Evolutionary conservation across 306 rosid genomes (phyloP), one percentile per base, ranked within the genome.

Genomic region (Quercus bicolor): DNA sequence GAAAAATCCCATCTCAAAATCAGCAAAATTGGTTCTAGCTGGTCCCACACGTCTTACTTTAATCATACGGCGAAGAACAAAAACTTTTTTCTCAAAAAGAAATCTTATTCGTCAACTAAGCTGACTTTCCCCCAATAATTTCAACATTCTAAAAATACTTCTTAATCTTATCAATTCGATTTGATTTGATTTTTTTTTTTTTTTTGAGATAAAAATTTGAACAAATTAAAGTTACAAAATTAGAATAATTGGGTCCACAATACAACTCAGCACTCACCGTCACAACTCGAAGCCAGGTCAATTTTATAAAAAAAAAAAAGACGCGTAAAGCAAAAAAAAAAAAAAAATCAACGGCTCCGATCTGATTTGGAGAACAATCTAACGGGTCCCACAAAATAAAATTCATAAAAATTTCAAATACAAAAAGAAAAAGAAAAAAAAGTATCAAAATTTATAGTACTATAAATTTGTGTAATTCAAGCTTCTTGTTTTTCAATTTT

Each of bases 401-500:
- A 24, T 19, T 62, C 16, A 54, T 24, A 28, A 53, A 53, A 51
- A 29, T 6, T 5, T 10, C 23, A 19, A 51, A 15, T 40, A 15
- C 11, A 18, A 48, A 72, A 21, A 60, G 19, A 5, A 31, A 3
- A 14, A 6, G n/a, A n/a, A 20, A 48, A 24, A 48, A 48, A 45
- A 10, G 52, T 45, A 11, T 10, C 52, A 0, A 48, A 10, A 3
- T 12, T 10, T 3, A 48, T 12, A 48, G 45, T 48, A 48, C 4
- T 10, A 10, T 10, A 48, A 48, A 13, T 48, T 48, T 48, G 43
- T 75, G 45, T 62, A 15, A 56, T 74, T 61, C 66, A 68, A 33
- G 73, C 76, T 16, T n/a, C 53, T 60, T 70, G 5, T 54, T 77
- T 77, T 65, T 69, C 78, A 68, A 70, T 15, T 29, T 56, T 69